Conservation (phyloP, 139 green algal genomes). For the Chlamydomonas sphaeroides region DNA sequence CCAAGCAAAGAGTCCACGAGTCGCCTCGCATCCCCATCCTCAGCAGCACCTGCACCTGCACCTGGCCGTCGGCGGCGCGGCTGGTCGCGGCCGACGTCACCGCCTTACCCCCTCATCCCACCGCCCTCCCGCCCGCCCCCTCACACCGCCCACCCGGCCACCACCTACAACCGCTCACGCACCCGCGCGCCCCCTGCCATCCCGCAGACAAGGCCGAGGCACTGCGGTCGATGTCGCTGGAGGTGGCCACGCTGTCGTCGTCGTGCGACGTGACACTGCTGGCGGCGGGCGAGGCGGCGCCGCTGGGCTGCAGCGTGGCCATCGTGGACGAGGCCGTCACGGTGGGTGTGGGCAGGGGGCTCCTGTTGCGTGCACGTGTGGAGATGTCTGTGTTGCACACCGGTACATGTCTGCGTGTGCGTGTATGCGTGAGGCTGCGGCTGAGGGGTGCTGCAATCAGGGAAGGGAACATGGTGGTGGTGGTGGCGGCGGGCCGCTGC, state of each 20-base stretch:
- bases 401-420: too few relatives aligned
- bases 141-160: neutral
- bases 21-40: too few relatives aligned
- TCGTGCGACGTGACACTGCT: constrained; percentile 56
- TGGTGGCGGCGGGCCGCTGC: too few relatives aligned
- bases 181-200: neutral
- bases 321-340: constrained; percentile 85
- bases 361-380: too few relatives aligned
- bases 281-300: constrained; percentile 39
- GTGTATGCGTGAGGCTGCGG: too few relatives aligned
- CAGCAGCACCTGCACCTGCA: constrained; percentile 82
- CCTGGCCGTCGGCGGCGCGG: constrained; percentile 59
- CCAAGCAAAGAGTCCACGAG: too few relatives aligned
- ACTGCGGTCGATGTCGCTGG: constrained; percentile 51
- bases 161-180: neutral
- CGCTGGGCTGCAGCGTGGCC: constrained; percentile 83
- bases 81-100: too few relatives aligned
- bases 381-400: too few relatives aligned
- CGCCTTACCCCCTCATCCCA: neutral
- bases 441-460: too few relatives aligned
- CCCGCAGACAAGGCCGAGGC: constrained; percentile 30
- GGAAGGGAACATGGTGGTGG: too few relatives aligned
- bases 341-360: too few relatives aligned
- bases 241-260: constrained; percentile 72
- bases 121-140: neutral